phyloP scores from a whole-genome alignment of 108 stramenopile species.

The Nitzschia putrida region DNA sequence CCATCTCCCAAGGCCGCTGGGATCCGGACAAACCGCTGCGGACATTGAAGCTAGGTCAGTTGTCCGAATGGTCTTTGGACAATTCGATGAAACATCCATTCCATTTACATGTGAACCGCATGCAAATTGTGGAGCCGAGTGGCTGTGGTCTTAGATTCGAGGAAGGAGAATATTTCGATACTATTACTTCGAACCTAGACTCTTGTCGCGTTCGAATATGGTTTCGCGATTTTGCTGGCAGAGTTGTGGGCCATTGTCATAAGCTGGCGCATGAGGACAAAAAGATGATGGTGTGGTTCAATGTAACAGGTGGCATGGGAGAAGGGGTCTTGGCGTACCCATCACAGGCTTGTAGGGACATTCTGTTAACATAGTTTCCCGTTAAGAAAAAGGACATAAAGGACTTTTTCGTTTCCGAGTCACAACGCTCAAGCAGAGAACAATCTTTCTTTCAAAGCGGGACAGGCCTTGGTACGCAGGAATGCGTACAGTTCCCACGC shows the following conservation, averaged over 20 bases:
- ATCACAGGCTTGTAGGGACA: no score
- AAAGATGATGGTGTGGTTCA: constrained; percentile 43
- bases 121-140: constrained; percentile 44
- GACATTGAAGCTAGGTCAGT: constrained; percentile 24
- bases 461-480: no score
- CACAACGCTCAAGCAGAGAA: no score
- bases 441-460: no score
- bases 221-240: constrained; percentile 38
- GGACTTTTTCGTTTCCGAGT: no score
- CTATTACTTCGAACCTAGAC: constrained; percentile 21
- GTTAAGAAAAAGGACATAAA: no score
- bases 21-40: constrained; percentile 24
- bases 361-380: no score
- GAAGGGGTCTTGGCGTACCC: constrained; percentile 15
- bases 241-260: constrained; percentile 52
- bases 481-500: no score
- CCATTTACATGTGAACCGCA: constrained; percentile 52
- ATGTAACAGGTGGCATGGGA: constrained; percentile 19
- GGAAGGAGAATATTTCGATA: constrained; percentile 56
- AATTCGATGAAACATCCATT: constrained; percentile 39
- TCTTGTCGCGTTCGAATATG: constrained; percentile 43
- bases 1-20: constrained; percentile 34
- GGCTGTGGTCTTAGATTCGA: constrained; percentile 45
- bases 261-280: constrained; percentile 45
- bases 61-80: constrained; percentile 40